Evolutionary conservation across 2,329 filamentous ascomycete species (phyloP).

Genomic region (Colletotrichum simmondsii): DNA sequence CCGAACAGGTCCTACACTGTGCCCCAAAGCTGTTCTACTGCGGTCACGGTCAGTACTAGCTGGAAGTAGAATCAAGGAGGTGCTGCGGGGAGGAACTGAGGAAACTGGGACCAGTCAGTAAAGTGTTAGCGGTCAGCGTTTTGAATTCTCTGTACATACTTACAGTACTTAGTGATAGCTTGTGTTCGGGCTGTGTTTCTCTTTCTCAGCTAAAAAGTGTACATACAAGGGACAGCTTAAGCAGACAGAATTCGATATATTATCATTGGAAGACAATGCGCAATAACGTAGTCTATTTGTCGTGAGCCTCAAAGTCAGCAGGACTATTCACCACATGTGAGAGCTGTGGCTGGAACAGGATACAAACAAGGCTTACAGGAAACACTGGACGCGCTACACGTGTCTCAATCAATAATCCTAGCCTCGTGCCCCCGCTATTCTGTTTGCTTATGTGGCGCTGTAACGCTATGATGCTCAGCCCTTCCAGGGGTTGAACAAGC

Average conservation of each 20-base stretch:
- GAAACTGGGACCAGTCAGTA: neutral
- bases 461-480: constrained; percentile 1
- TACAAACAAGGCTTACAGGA: neutral
- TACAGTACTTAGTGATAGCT: neutral
- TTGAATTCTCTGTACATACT: neutral
- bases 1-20: constrained; percentile 51
- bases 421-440: neutral
- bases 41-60: constrained; percentile 36
- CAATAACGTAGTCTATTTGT: too few relatives aligned
- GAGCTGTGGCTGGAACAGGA: neutral
- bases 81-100: neutral
- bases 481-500: neutral
- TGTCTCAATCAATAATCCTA: neutral
- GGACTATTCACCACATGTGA: too few relatives aligned
- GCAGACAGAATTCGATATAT: too few relatives aligned
- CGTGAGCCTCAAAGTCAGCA: too few relatives aligned
- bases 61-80: constrained; percentile 37
- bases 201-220: too few relatives aligned
- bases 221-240: too few relatives aligned
- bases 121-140: neutral
- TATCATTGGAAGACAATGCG: too few relatives aligned
- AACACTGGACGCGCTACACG: neutral
- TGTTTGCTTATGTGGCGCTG: neutral
- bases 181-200: too few relatives aligned
- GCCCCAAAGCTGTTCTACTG: constrained; percentile 37